Evolutionary conservation across 176 grass and related monocot species (phyloP).

Genomic region (Alloteropsis semialata): DNA sequence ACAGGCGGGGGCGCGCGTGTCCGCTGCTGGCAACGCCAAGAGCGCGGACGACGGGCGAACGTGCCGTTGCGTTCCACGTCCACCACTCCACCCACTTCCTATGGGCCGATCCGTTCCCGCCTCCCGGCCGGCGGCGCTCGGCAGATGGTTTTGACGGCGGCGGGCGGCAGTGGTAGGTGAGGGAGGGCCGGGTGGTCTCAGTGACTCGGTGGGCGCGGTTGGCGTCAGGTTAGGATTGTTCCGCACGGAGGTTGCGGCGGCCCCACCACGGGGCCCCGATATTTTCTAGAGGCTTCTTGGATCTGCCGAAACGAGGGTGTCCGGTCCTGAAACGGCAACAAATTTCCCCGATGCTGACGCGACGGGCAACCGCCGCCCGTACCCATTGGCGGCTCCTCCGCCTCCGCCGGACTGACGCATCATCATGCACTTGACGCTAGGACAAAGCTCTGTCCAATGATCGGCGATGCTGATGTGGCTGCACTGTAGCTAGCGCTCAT

Average conservation of each 20-base stretch:
- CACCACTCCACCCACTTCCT: not conserved
- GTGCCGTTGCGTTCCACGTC: not conserved
- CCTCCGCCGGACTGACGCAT: no score
- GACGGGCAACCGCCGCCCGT: not conserved
- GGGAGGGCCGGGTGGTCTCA: not conserved
- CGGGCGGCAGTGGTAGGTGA: not conserved
- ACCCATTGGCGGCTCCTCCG: not conserved
- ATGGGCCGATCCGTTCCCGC: not conserved
- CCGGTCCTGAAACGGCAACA: slow-evolving; percentile 19
- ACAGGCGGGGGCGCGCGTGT: not conserved
- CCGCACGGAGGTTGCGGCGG: not conserved
- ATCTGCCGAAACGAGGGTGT: not conserved
- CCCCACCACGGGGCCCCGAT: not conserved
- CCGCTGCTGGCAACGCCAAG: no score
- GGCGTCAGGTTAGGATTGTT: not conserved
- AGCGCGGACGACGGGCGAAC: no score
- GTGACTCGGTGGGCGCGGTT: not conserved
- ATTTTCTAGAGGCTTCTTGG: slow-evolving; percentile 21
- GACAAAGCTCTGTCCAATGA: not conserved
- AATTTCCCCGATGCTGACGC: slow-evolving; percentile 6
- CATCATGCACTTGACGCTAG: not conserved
- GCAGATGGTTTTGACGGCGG: slow-evolving; percentile 15
- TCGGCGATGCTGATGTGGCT: no score
- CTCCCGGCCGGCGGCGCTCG: not conserved
- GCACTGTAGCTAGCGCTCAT: no score